Conservation (phyloP, 2,329 filamentous ascomycete species). For the Pseudogymnoascus destructans region DNA sequence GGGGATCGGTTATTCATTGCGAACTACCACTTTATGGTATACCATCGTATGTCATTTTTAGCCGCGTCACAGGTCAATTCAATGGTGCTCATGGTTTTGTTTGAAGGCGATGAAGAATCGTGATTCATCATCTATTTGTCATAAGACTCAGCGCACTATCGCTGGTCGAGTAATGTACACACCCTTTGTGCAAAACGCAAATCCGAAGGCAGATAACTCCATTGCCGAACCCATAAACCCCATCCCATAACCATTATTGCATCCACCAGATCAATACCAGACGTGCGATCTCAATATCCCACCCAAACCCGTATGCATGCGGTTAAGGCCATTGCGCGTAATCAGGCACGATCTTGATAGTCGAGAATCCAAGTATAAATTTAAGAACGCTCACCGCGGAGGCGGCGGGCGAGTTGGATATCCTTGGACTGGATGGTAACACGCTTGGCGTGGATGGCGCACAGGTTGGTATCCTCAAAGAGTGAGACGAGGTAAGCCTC, state of each 20-base stretch:
- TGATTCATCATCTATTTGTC: slow-evolving; percentile 12
- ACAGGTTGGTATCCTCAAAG: slow-evolving; percentile 97
- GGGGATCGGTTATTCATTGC: no score
- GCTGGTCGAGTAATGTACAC: slow-evolving; percentile 24
- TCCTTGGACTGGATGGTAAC: slow-evolving; percentile 96
- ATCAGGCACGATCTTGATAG: slow-evolving; percentile 12
- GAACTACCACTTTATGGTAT: no score
- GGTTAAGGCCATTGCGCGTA: slow-evolving; percentile 12
- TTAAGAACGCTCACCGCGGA: slow-evolving; percentile 88
- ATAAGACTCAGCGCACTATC: slow-evolving; percentile 24
- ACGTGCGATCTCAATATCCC: slow-evolving; percentile 2
- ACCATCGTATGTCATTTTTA: neutral
- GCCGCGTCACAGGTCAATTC: neutral
- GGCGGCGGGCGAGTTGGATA: slow-evolving; percentile 89
- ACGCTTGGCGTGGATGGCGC: slow-evolving; percentile 98
- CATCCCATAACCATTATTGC: slow-evolving; percentile 10
- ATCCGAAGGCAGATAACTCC: slow-evolving; percentile 12
- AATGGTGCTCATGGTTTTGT: neutral
- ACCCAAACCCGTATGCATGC: slow-evolving; percentile 7
- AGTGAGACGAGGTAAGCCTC: slow-evolving; percentile 98
- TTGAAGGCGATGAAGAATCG: slow-evolving; percentile 8
- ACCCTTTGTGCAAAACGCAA: slow-evolving; percentile 17
- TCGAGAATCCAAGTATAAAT: slow-evolving; percentile 17
- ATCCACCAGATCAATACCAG: slow-evolving; percentile 9
- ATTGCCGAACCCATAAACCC: slow-evolving; percentile 17